Evolutionary conservation across 2,329 filamentous ascomycete species (phyloP).

Genomic region (Penicillium sp.): DNA sequence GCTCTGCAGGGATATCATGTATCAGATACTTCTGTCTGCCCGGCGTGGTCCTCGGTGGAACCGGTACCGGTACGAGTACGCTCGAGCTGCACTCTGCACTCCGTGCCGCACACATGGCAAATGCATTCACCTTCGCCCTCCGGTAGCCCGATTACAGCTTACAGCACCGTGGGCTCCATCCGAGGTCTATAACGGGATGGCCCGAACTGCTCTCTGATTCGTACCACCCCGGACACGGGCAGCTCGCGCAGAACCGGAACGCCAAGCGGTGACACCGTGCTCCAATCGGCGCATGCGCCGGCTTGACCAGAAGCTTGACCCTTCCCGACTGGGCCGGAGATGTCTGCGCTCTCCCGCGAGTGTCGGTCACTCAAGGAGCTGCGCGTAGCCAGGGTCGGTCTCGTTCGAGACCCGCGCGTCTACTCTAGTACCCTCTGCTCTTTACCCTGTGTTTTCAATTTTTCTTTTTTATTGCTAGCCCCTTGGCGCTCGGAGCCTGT

Average conservation of each 20-base stretch:
- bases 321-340: conserved; percentile 11
- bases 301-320: conserved; percentile 13
- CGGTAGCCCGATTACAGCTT: background rate
- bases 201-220: background rate
- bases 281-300: conserved; percentile 4
- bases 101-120: background rate
- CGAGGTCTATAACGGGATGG: background rate
- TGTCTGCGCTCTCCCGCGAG: conserved; percentile 11
- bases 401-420: background rate
- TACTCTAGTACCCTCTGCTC: background rate
- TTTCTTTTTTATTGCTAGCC: too few relatives aligned
- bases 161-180: background rate
- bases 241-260: conserved; percentile 10
- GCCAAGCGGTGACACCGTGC: conserved; percentile 1
- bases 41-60: background rate
- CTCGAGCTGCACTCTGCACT: background rate
- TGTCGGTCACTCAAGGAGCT: background rate
- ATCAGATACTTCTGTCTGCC: conserved; percentile 2
- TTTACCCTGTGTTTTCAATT: too few relatives aligned
- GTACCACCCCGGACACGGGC: conserved; percentile 15
- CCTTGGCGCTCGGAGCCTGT: background rate
- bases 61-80: background rate
- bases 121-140: background rate
- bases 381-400: conserved; percentile 1
- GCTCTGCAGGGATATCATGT: conserved; percentile 1